A percentile compares a stretch with the other conserved stretches of the same genome.
Conservation (phyloP, 352 stramenopile species). For the Globisporangium canariense region DNA sequence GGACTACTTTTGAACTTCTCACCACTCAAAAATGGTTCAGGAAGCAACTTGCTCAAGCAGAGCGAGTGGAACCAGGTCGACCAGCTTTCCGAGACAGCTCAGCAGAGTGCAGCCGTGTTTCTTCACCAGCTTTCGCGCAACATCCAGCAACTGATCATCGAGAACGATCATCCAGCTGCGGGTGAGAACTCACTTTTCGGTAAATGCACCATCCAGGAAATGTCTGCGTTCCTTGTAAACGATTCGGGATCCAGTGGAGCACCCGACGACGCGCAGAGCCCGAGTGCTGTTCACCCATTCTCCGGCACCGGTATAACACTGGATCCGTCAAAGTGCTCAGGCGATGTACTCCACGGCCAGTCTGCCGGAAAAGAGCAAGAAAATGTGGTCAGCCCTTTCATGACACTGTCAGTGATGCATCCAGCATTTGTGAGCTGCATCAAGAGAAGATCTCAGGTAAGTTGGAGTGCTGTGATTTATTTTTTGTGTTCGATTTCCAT, state of each 20-base stretch:
- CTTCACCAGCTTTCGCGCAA: constrained; percentile 39
- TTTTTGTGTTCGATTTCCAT: background rate
- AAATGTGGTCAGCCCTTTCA: constrained; percentile 8
- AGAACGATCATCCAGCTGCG: constrained; percentile 22
- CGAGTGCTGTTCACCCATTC: constrained; percentile 16
- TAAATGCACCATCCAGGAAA: constrained; percentile 52
- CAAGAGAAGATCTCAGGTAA: constrained; percentile 70
- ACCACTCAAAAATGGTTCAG: background rate
- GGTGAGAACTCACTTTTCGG: constrained; percentile 42
- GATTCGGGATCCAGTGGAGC: constrained; percentile 3
- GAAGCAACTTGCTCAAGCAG: constrained; percentile 25
- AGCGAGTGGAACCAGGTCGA: constrained; percentile 60
- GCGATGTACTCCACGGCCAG: background rate
- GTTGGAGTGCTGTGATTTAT: background rate
- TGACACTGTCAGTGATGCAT: constrained; percentile 16
- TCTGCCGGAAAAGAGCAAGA: background rate
- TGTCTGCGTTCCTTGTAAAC: constrained; percentile 34
- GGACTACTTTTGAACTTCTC: constrained; percentile 58
- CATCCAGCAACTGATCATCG: constrained; percentile 55
- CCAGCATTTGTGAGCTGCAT: constrained; percentile 37
- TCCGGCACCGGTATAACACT: too few species aligned
- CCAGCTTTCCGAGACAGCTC: constrained; percentile 39
- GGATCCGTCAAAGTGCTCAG: background rate
- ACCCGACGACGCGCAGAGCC: background rate
- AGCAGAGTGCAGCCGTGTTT: constrained; percentile 38